These are phyloP conservation scores for Zizania palustris DNA, from an alignment of 202 grass and related monocot genomes.

Conservation along the genomic window DNA sequence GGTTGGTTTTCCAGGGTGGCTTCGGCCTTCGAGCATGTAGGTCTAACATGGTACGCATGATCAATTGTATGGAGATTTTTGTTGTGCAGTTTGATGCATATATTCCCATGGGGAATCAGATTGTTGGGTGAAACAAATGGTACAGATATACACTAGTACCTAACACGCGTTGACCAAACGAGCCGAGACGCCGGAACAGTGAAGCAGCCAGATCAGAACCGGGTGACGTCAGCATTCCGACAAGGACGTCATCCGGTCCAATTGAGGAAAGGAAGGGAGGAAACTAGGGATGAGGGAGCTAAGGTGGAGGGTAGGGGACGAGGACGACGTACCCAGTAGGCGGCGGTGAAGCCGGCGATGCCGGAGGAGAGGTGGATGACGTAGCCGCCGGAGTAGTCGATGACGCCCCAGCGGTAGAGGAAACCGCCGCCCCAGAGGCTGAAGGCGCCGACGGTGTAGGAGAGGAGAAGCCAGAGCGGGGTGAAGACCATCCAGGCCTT, in stretches of 20 bases:
- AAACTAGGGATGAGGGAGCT: too few relatives aligned
- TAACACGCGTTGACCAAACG: slow-evolving; percentile 38
- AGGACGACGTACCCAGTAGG: slow-evolving; percentile 60
- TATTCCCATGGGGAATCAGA: slow-evolving; percentile 33
- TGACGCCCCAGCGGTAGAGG: slow-evolving; percentile 80
- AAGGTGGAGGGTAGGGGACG: not conserved
- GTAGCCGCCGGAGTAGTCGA: slow-evolving; percentile 82
- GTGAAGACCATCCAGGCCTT: slow-evolving; percentile 80
- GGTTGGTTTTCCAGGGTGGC: not conserved
- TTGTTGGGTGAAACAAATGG: slow-evolving; percentile 32
- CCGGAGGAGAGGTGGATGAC: slow-evolving; percentile 86
- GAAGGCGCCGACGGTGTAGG: slow-evolving; percentile 64
- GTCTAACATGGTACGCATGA: not conserved
- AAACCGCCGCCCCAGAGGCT: slow-evolving; percentile 75
- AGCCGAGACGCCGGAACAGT: slow-evolving; percentile 11
- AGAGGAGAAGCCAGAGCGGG: slow-evolving; percentile 65
- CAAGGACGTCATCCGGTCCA: not conserved
- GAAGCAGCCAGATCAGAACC: not conserved
- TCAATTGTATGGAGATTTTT: not conserved
- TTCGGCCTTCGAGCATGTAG: slow-evolving; percentile 20
- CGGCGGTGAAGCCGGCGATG: slow-evolving; percentile 81
- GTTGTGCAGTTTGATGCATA: not conserved
- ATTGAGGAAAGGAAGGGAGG: not conserved
- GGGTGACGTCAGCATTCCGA: slow-evolving; percentile 30
- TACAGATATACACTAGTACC: not conserved